Conservation (phyloP, 2,329 filamentous ascomycete species). For the Beauveria asiatica region DNA sequence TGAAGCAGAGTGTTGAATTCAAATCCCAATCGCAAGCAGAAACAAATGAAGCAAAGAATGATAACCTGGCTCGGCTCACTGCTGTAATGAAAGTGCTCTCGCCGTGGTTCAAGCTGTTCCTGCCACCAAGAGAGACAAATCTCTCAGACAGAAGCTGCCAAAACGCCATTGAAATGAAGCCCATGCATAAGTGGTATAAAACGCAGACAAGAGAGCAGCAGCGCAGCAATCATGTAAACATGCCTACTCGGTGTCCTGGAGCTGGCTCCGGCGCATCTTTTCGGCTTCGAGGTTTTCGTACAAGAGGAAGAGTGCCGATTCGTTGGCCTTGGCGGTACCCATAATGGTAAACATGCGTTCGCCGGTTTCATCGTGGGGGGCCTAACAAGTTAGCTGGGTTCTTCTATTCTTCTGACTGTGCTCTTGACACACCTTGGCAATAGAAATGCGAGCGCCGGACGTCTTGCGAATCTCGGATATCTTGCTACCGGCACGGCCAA, state of each 20-base stretch:
- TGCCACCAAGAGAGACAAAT: slow-evolving; percentile 35
- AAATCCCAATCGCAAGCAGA: background rate
- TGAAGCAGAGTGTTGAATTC: background rate
- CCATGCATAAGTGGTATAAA: slow-evolving; percentile 21
- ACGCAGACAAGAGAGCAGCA: slow-evolving; percentile 14
- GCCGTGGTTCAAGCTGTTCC: slow-evolving; percentile 28
- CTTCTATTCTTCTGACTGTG: background rate
- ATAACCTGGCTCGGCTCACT: slow-evolving; percentile 1
- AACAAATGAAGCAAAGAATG: slow-evolving; percentile 10
- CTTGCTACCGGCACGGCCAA: slow-evolving; percentile 88
- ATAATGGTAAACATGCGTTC: slow-evolving; percentile 99
- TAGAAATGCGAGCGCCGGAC: slow-evolving; percentile 93
- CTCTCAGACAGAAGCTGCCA: slow-evolving; percentile 36
- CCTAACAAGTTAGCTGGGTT: slow-evolving; percentile 20
- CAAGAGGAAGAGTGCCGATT: slow-evolving; percentile 88
- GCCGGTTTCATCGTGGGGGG: slow-evolving; percentile 91
- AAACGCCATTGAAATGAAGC: slow-evolving; percentile 41
- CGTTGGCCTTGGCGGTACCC: slow-evolving; percentile 86
- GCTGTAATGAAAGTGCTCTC: slow-evolving; percentile 24
- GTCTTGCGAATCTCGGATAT: slow-evolving; percentile 98
- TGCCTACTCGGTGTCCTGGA: slow-evolving; percentile 45
- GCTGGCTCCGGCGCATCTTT: slow-evolving; percentile 94
- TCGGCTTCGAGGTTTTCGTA: slow-evolving; percentile 99
- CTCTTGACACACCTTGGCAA: slow-evolving; percentile 56
- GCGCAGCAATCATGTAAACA: slow-evolving; percentile 10